phyloP scores from a whole-genome alignment of 129 eudicot genomes.

The Tanacetum coccineum region DNA sequence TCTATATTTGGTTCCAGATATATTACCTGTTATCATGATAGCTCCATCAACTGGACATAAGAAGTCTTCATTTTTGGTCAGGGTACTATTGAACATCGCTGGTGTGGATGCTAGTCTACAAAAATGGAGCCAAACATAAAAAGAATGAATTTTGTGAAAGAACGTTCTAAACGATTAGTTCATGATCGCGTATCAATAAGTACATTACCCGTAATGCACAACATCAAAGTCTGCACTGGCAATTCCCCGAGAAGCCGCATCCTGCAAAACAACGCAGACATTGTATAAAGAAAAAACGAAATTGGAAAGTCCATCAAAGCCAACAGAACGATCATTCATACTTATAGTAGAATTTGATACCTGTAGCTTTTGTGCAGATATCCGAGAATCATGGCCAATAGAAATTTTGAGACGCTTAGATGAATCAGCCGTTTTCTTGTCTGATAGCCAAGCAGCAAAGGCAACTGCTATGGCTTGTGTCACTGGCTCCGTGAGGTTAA shows the following conservation, averaged over 20 bases:
- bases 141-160: not conserved
- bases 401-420: conserved; percentile 32
- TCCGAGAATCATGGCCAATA: conserved; percentile 16
- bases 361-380: conserved; percentile 17
- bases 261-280: conserved; percentile 44
- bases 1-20: not conserved
- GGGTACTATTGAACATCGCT: conserved; percentile 92
- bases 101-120: conserved; percentile 92
- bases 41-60: conserved; percentile 94
- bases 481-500: conserved; percentile 81
- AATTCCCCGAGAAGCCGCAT: conserved; percentile 94
- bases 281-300: no score
- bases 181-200: conserved; percentile 8
- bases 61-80: conserved; percentile 57
- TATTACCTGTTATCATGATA: conserved; percentile 89
- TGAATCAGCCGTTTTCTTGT: conserved; percentile 61
- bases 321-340: no score
- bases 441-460: conserved; percentile 80
- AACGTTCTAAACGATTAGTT: not conserved
- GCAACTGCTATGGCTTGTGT: conserved; percentile 97
- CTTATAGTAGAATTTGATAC: no score
- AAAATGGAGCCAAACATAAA: not conserved
- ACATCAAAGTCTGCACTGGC: conserved; percentile 78
- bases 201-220: conserved; percentile 79
- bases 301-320: no score